Conservation (phyloP, 805 yeast genomes). For the Candida rishiriensis region DNA sequence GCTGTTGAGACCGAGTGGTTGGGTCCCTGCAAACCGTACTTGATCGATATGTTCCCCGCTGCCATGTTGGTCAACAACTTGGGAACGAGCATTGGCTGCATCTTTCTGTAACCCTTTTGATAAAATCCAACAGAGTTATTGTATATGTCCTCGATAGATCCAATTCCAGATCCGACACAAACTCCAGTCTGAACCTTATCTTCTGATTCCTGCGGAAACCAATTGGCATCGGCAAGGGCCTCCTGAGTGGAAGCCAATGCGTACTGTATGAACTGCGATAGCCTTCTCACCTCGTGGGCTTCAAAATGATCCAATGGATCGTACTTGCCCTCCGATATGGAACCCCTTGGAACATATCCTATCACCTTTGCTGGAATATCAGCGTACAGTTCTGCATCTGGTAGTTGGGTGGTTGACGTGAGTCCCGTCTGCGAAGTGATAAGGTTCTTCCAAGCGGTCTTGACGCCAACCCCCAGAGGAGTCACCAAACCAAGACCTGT, state of each 20-base stretch:
- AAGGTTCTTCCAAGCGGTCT: slow-evolving; percentile 49
- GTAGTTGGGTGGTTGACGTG: slow-evolving; percentile 44
- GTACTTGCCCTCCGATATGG: slow-evolving; percentile 44
- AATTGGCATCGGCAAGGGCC: slow-evolving; percentile 67
- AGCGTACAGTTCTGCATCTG: slow-evolving; percentile 41
- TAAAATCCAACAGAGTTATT: slow-evolving; percentile 54
- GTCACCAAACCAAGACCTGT: slow-evolving; percentile 88
- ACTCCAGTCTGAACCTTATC: slow-evolving; percentile 53
- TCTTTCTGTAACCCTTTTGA: slow-evolving; percentile 53
- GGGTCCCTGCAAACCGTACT: slow-evolving; percentile 75
- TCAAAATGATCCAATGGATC: slow-evolving; percentile 46
- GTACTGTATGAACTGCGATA: slow-evolving; percentile 72
- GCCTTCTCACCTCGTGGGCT: slow-evolving; percentile 47
- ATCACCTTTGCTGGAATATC: slow-evolving; percentile 69
- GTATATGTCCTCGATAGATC: slow-evolving; percentile 71
- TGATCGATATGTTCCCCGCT: slow-evolving; percentile 83
- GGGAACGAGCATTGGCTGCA: slow-evolving; percentile 87
- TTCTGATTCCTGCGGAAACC: slow-evolving; percentile 36
- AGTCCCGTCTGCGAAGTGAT: slow-evolving; percentile 54
- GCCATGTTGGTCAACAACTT: slow-evolving; percentile 87
- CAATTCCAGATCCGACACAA: slow-evolving; percentile 91
- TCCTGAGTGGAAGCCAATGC: slow-evolving; percentile 73
- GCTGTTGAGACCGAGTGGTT: slow-evolving; percentile 89
- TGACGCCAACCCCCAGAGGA: slow-evolving; percentile 76
- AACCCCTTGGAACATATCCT: slow-evolving; percentile 58